Evolutionary conservation across 1,139 yeast species (phyloP), one percentile per base, ranked within the genome.

Genomic region (Blastobotrys elegans): DNA sequence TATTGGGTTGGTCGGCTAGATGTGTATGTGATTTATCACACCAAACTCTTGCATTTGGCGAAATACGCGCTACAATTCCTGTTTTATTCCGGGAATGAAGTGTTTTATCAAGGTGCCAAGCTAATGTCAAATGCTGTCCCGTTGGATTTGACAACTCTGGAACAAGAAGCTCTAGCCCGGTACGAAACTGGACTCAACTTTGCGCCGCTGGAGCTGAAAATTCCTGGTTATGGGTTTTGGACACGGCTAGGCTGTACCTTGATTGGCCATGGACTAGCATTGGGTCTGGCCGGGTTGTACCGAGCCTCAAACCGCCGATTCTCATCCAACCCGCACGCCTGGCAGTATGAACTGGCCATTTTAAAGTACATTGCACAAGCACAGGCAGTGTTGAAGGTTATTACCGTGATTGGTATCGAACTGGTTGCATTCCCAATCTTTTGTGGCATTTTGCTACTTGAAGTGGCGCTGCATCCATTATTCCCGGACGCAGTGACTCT

Each of bases 341-440:
- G 46, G 42, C 40, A 38, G 3, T 33, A 47, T 27, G 63, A 57
- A 41, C 38, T 45, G 14, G 43, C 50, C 11, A 32, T 59, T n/a
- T 40, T 59, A 21, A 53, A 50, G 30, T 40, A 56, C 24, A 40
- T 61, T 33, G 52, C 54, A 17, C 67, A 65, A 44, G 54, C 81
- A 8, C 73, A 72, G 32, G 75, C 77, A 20, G 81, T 95, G 2
- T 62, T 83, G 18, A 90, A 90, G 63, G 95, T 90, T 7, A 78
- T 86, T 51, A 60, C 76, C 6, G 76, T 92, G 14, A 84, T 90
- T 61, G 77, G 83, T 5, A 77, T 88, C 50, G 99, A 92, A 63
- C 74, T 90, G 44, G 74, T 86, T 21, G 71, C 84, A 6, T 92
- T 92, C 69, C 98, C 99, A 0, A 74, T 86, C 0, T 81, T 81